phyloP scores from a whole-genome alignment of 148 eudicot species.

The Camellia granthamiana region DNA sequence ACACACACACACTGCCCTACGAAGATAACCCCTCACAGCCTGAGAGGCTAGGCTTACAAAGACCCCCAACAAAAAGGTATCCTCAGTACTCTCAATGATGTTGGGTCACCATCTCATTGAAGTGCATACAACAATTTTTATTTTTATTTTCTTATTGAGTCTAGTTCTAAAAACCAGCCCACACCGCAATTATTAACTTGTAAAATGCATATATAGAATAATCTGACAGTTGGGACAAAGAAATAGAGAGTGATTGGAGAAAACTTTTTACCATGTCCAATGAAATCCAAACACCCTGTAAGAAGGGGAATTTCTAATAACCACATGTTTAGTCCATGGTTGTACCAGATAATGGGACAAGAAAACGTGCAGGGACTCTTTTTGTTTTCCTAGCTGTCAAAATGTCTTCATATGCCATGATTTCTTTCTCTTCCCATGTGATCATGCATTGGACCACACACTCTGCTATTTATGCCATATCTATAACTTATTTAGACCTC shows the following conservation, averaged over 20 bases:
- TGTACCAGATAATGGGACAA: constrained; percentile 8
- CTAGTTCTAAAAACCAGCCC: too few relatives aligned
- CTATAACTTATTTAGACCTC: background rate
- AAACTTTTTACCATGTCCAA: background rate
- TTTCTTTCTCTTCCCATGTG: background rate
- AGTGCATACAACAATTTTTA: too few relatives aligned
- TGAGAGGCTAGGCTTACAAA: too few relatives aligned
- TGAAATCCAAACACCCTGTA: constrained; percentile 12
- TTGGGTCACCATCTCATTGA: too few relatives aligned
- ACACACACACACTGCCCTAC: too few relatives aligned
- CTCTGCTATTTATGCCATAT: too few relatives aligned
- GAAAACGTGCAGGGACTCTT: background rate
- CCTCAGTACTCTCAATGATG: too few relatives aligned
- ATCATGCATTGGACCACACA: background rate
- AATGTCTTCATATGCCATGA: constrained; percentile 8
- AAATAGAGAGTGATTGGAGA: background rate
- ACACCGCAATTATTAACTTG: too few relatives aligned
- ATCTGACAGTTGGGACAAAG: background rate
- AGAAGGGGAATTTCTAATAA: constrained; percentile 19
- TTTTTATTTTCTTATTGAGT: too few relatives aligned
- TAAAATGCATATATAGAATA: too few relatives aligned
- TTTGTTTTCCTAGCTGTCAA: background rate
- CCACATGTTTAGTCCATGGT: constrained; percentile 15
- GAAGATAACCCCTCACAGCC: too few relatives aligned
- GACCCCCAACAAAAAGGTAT: too few relatives aligned